Evolutionary conservation across 305 asterid genomes (phyloP), one percentile per base, ranked within the genome.

Genomic region (Salvia sclarea): DNA sequence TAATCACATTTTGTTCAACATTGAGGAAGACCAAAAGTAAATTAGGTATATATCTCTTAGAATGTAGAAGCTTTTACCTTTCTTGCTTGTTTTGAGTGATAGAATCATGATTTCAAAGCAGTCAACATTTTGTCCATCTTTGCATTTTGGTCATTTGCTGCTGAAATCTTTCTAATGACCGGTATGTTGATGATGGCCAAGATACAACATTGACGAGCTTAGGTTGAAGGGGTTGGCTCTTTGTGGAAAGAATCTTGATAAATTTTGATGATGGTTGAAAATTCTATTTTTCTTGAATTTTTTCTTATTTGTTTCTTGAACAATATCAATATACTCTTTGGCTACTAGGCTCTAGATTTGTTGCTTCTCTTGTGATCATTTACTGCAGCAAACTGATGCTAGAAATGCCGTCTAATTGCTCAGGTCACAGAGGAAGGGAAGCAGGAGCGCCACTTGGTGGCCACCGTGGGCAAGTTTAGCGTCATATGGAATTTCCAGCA

Each of bases 401-500:
- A 38, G 60, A 58, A 47, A 49, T 49, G 38, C 55, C 45, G 8
- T 62, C 5, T 40, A 58, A 61, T 69, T 69, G 66, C 55, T 61
- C 82, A 93, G 97, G 98, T 91, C 35, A 91, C 98, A 0, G 98
- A 94, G 76, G 85, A 86, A 9, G 97, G 97, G 68, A 94, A 77
- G 81, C 96, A 94, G 62, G 98, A 94, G 80, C 96, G 97, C 30
- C 96, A 94, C 78, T 83, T 94, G 55, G 98, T 94, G 31, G 96
- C 98, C 8, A 94, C 96, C 1, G 96, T 94, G 76, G 98, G 96
- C 48, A 94, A 89, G 87, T 94, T 94, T 41, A 94, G 97, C 38
- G 96, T 89, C n/a, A 87, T 91, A 75, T 94, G 98, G 98, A 91
- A 89, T 53, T 93, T 93, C 81, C 91, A 84, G 64, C 96, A 88